phyloP scores from a whole-genome alignment of 23 red algal genomes.

The Gracilaria gracilis region DNA sequence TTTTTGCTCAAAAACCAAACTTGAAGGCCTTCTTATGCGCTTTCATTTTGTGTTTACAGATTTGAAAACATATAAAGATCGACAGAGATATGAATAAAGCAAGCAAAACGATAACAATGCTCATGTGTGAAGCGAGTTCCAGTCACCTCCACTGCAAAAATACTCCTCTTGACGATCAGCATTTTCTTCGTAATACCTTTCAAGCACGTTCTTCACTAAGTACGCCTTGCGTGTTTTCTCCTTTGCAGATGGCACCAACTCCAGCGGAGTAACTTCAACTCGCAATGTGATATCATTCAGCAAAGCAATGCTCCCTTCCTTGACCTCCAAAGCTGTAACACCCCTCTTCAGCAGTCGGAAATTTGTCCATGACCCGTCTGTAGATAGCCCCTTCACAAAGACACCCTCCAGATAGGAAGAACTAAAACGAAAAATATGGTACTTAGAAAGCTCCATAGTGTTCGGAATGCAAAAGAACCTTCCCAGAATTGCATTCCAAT shows the following conservation, averaged over 20 bases:
- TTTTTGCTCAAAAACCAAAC: too few species aligned
- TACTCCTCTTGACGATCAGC: not conserved
- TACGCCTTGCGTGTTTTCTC: slow-evolving; percentile 29
- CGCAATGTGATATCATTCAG: too few species aligned
- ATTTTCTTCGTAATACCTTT: slow-evolving; percentile 18
- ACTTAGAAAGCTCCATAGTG: slow-evolving; percentile 29
- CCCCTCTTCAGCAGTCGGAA: not conserved
- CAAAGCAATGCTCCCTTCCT: too few species aligned
- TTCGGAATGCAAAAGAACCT: not conserved
- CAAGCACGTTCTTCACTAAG: not conserved
- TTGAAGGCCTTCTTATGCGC: too few species aligned
- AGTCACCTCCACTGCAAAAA: not conserved
- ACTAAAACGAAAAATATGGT: slow-evolving; percentile 48
- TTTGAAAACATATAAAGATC: too few species aligned
- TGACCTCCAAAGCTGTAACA: too few species aligned
- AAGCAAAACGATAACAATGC: too few species aligned
- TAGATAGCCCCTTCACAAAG: not conserved
- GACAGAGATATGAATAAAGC: too few species aligned
- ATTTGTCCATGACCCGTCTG: not conserved
- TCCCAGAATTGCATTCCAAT: slow-evolving; percentile 19
- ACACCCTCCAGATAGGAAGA: slow-evolving; percentile 16
- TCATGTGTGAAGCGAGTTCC: not conserved
- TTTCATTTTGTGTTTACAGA: too few species aligned
- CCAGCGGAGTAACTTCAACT: not conserved
- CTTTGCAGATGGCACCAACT: slow-evolving; percentile 17